A percentile compares a stretch with the other conserved stretches of the same genome.
Conservation (phyloP, 192 early-diverging fungal genomes). For the Gryganskiella cystojenkinii region DNA sequence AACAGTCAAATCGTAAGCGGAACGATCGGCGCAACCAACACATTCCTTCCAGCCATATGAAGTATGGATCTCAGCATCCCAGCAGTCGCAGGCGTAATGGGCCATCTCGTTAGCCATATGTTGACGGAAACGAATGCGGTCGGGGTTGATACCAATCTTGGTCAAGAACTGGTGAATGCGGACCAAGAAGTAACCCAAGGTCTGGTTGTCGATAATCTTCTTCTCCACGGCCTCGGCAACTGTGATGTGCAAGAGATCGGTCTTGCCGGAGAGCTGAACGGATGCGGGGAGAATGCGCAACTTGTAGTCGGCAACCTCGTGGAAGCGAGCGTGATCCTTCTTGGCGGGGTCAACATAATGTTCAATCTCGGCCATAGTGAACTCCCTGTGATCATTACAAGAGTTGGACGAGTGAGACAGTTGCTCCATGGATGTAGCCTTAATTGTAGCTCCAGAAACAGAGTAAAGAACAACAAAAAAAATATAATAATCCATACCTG, state of each 20-base stretch:
- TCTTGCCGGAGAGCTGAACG: constrained; percentile 83
- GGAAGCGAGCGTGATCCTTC: constrained; percentile 94
- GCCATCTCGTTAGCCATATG: constrained; percentile 99
- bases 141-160: constrained; percentile 89
- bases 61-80: constrained; percentile 98
- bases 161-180: constrained; percentile 93
- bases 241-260: constrained; percentile 72
- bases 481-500: constrained; percentile 62
- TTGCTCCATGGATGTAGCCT: background rate
- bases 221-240: constrained; percentile 94
- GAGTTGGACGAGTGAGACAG: constrained; percentile 2
- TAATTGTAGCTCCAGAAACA: background rate
- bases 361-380: constrained; percentile 99
- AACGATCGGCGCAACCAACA: constrained; percentile 99
- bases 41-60: constrained; percentile 99
- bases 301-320: constrained; percentile 81
- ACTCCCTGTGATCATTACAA: constrained; percentile 72
- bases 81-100: constrained; percentile 98
- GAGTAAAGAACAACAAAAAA: background rate
- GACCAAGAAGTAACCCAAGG: constrained; percentile 98
- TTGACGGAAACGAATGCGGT: constrained; percentile 94
- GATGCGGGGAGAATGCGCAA: constrained; percentile 82
- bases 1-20: constrained; percentile 95
- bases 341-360: constrained; percentile 96
- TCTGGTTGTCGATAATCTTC: constrained; percentile 94